These are phyloP conservation scores for Cenchrus fungigraminus DNA, from an alignment of 176 grass and related monocot species.

Conservation along the genomic window DNA sequence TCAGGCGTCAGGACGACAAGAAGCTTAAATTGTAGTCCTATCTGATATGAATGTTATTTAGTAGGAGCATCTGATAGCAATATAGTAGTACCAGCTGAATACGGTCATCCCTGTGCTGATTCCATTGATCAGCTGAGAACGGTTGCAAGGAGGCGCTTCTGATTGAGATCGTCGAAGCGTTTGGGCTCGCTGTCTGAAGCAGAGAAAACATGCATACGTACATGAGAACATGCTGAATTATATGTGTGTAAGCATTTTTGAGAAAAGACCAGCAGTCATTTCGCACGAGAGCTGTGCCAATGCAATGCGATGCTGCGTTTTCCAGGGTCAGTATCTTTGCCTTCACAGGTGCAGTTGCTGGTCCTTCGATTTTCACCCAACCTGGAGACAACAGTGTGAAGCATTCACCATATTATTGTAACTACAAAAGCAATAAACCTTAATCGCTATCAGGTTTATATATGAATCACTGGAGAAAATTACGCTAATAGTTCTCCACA, in stretches of 20 bases:
- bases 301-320: slow-evolving; percentile 53
- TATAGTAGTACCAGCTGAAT: slow-evolving; percentile 58
- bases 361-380: slow-evolving; percentile 74
- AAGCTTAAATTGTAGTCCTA: background rate
- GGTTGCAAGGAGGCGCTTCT: slow-evolving; percentile 57
- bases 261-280: slow-evolving; percentile 91
- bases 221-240: background rate
- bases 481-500: no score
- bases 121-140: slow-evolving; percentile 68
- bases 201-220: background rate
- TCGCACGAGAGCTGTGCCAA: slow-evolving; percentile 63
- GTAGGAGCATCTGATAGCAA: slow-evolving; percentile 9
- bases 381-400: slow-evolving; percentile 44
- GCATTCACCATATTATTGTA: background rate
- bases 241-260: background rate
- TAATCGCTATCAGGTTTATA: background rate
- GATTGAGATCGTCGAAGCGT: slow-evolving; percentile 64
- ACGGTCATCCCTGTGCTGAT: slow-evolving; percentile 66
- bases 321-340: slow-evolving; percentile 60
- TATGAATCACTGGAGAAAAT: no score
- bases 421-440: background rate
- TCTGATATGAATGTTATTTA: background rate
- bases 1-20: background rate
- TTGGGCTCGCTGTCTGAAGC: slow-evolving; percentile 45
- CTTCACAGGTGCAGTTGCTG: slow-evolving; percentile 58